Percentiles rank a stretch among this genome's conserved stretches.
Conservation (phyloP, 805 yeast genomes). For the Scheffersomyces amazonensis region DNA sequence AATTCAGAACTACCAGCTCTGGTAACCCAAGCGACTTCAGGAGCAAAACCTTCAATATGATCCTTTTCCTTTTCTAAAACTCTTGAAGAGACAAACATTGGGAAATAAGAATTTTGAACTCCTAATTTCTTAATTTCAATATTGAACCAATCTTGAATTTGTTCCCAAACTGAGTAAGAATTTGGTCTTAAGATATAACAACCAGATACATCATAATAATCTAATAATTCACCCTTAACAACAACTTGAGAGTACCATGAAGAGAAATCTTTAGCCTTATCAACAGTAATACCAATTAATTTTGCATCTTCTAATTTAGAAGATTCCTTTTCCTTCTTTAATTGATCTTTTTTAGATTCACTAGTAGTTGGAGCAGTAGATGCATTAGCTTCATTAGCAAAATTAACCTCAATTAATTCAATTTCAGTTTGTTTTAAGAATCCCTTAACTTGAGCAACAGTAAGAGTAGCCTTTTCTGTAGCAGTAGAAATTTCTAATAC, state of each 20-base stretch:
- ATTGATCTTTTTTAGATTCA: conserved; percentile 24
- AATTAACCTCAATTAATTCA: conserved; percentile 54
- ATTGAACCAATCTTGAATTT: conserved; percentile 86
- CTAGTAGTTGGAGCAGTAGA: conserved; percentile 39
- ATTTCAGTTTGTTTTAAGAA: conserved; percentile 50
- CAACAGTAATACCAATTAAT: conserved; percentile 93
- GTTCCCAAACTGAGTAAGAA: conserved; percentile 93
- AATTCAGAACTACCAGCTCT: conserved; percentile 90
- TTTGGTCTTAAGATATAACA: conserved; percentile 97
- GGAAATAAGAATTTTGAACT: conserved; percentile 94
- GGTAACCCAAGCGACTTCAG: conserved; percentile 99
- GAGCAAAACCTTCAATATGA: conserved; percentile 98
- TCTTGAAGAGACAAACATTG: conserved; percentile 92
- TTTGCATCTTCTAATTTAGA: conserved; percentile 81
- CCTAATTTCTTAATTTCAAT: conserved; percentile 78
- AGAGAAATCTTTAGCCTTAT: conserved; percentile 87
- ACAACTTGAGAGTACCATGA: conserved; percentile 97
- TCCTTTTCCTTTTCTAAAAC: conserved; percentile 98
- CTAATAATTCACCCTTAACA: conserved; percentile 97
- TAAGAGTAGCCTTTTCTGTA: conserved; percentile 48
- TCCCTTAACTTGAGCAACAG: conserved; percentile 44
- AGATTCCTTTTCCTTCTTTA: conserved; percentile 36
- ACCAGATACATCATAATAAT: conserved; percentile 97
- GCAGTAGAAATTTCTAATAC: conserved; percentile 49
- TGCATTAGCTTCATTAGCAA: conserved; percentile 40